A percentile compares a stretch with the other conserved stretches of the same genome.
Evolutionary conservation across 768 basidiomycete genomes (phyloP).

Genomic region (Lactarius psammicola): DNA sequence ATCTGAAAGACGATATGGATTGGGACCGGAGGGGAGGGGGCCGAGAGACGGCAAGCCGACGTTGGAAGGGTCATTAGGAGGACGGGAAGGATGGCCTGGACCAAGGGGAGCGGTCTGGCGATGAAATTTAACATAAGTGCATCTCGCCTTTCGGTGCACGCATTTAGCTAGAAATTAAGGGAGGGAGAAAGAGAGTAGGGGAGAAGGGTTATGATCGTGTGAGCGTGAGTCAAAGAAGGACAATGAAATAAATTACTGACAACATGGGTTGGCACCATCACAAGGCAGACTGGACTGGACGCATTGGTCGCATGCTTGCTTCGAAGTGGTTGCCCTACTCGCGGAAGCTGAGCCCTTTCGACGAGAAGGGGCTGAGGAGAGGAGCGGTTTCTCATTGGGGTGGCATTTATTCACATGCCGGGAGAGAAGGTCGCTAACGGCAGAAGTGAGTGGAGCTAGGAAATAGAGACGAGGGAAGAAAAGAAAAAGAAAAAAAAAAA

Average conservation of each 20-base stretch:
- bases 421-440: slow-evolving; percentile 72
- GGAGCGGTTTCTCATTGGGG: slow-evolving; percentile 63
- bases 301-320: slow-evolving; percentile 85
- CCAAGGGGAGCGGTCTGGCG: slow-evolving; percentile 77
- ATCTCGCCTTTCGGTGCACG: slow-evolving; percentile 62
- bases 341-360: slow-evolving; percentile 66
- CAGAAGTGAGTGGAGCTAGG: slow-evolving; percentile 4
- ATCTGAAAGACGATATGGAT: slow-evolving; percentile 26
- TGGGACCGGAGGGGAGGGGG: slow-evolving; percentile 14
- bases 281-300: slow-evolving; percentile 72
- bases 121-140: slow-evolving; percentile 81
- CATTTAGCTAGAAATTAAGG: slow-evolving; percentile 60
- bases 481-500: slow-evolving; percentile 2
- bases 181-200: slow-evolving; percentile 1
- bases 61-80: slow-evolving; percentile 15
- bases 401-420: slow-evolving; percentile 89
- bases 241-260: slow-evolving; percentile 42
- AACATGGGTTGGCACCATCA: slow-evolving; percentile 76
- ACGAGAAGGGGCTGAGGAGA: slow-evolving; percentile 44
- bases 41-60: slow-evolving; percentile 11
- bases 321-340: slow-evolving; percentile 72
- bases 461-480: not conserved
- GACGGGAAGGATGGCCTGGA: slow-evolving; percentile 55
- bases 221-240: slow-evolving; percentile 11
- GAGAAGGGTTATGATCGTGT: slow-evolving; percentile 14